phyloP scores from a whole-genome alignment of 306 rosid species.

The Cajanus cajan region DNA sequence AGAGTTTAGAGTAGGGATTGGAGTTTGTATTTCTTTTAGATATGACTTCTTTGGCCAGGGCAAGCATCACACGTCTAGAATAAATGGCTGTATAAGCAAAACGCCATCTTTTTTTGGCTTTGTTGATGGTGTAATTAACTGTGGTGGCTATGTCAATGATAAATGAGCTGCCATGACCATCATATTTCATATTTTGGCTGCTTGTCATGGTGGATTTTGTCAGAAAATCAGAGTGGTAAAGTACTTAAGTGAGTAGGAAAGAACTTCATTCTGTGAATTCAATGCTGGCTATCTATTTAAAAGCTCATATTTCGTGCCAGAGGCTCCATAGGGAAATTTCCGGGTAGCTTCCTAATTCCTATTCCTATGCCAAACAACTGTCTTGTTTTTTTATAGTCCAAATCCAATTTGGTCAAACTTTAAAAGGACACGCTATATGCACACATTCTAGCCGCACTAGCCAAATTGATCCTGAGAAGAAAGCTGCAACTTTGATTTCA shows the following conservation, averaged over 20 bases:
- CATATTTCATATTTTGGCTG: not conserved
- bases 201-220: conserved; percentile 34
- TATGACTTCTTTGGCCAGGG: conserved; percentile 45
- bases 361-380: not conserved
- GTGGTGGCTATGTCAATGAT: conserved; percentile 38
- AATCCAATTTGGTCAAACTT: conserved; percentile 1
- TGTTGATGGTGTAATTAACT: conserved; percentile 12
- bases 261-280: conserved; percentile 28
- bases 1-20: conserved; percentile 15
- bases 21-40: conserved; percentile 34
- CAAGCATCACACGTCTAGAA: conserved; percentile 51
- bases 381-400: not conserved
- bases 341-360: conserved; percentile 34
- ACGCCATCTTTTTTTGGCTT: conserved; percentile 64
- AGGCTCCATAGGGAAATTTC: conserved; percentile 3
- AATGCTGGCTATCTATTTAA: not conserved
- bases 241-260: conserved; percentile 5
- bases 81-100: conserved; percentile 55
- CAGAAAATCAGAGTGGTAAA: not conserved
- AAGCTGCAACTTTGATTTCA: not conserved
- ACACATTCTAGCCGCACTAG: not conserved
- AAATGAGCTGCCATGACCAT: conserved; percentile 6
- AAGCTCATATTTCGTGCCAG: not conserved
- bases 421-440: not conserved
- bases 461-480: not conserved